These are phyloP conservation scores for Globisporangium cylindrosporum DNA, from an alignment of 352 stramenopile species.

Conservation along the genomic window DNA sequence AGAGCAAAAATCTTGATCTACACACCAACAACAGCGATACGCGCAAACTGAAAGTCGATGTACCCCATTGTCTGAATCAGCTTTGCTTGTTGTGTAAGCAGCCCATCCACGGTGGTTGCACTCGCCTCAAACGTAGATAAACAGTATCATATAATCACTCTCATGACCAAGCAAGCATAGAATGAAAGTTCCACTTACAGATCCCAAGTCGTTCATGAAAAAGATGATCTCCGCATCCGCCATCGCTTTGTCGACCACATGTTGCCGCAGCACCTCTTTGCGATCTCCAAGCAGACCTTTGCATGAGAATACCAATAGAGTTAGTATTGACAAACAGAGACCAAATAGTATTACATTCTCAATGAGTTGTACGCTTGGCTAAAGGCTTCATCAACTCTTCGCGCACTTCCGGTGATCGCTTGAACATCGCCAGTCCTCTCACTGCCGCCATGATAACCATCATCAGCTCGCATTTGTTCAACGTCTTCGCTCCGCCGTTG, in stretches of 20 bases:
- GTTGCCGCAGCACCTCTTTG: constrained; percentile 36
- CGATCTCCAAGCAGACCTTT: constrained; percentile 49
- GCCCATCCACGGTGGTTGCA: constrained; percentile 41
- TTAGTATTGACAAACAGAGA: not conserved
- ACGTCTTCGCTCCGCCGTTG: constrained; percentile 50
- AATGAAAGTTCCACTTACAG: constrained; percentile 23
- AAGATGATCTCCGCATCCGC: constrained; percentile 70
- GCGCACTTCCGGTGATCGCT: constrained; percentile 26
- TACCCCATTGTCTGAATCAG: constrained; percentile 38
- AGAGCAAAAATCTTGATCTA: not conserved
- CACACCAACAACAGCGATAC: constrained; percentile 23
- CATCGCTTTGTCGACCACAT: constrained; percentile 51
- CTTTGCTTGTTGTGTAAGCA: constrained; percentile 49
- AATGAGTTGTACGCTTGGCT: constrained; percentile 34
- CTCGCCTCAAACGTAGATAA: constrained; percentile 22
- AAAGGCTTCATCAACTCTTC: constrained; percentile 38
- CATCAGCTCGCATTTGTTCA: constrained; percentile 61
- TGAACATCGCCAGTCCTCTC: constrained; percentile 56
- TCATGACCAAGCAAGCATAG: not conserved
- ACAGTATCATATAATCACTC: not conserved
- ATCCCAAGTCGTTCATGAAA: constrained; percentile 73
- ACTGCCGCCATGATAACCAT: constrained; percentile 50
- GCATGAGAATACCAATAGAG: not conserved
- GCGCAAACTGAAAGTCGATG: constrained; percentile 39
- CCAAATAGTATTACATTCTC: not conserved